Base-by-base conservation (phyloP, 768 basidiomycete genomes). In the Pleurotus tuber-regium region DNA sequence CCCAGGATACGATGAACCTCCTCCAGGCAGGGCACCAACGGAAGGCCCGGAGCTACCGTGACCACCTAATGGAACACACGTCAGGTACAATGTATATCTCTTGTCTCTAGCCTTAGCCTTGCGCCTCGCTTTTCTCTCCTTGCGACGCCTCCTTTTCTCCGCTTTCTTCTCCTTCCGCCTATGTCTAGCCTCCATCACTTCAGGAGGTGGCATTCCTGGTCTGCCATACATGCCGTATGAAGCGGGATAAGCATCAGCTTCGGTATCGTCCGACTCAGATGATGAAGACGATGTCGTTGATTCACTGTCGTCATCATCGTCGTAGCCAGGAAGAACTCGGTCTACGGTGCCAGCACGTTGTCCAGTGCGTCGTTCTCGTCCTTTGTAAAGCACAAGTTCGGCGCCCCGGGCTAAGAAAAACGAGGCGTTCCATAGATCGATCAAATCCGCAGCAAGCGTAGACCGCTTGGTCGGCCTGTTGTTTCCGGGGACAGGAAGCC, bases 351-450 rank as follows among this genome's bases (percentile, higher is more conserved):
- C 88, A 0, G 71, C 69, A 25, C 67, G 68, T 4, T 72, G 71
- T 2, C 90, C 89, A n/a, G 88, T 83, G 55, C 86, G 84, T 29
- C 87, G 80, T 66, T 89, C 84, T 41, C 77, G 80, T 36, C 90
- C 90, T 63, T 83, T 87, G 74, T 81, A 92, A n/a, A 93, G 73
- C 29, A 89, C 76, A 41, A 89, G 69, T 58, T 93, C 90, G n/a
- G 87, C 79, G 16, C 86, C 84, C 39, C 90, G 87, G 29, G 75
- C 68, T 51, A 77, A 62, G 76, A 91, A 91, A 69, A 90, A 93
- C 7, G 79, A 81, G 25, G 69, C 63, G 63, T 92, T 92, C 90
- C 90, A 93, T 24, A 87, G 70, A 55, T 91, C 82, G 56, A 92
- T 71, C 25, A 92, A 75, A 62, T 89, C 86, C n/a, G 79, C 80